phyloP scores from a whole-genome alignment of 495 filamentous ascomycete genomes.

The Collariella sp. region DNA sequence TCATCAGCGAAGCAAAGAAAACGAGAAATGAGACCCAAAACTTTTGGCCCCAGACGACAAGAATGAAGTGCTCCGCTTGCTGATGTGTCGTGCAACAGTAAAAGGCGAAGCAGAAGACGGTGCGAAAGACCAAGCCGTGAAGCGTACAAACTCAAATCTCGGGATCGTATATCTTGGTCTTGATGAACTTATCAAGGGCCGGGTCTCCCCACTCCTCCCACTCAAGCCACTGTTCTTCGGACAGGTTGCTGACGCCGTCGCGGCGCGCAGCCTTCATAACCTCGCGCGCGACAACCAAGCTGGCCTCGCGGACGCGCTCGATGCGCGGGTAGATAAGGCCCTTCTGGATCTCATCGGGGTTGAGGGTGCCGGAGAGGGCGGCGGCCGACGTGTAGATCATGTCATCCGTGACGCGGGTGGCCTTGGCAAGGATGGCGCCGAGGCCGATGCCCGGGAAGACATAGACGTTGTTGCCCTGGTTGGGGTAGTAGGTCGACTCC shows the following conservation, averaged over 20 bases:
- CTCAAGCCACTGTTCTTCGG: conserved; percentile 69
- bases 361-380: conserved; percentile 70
- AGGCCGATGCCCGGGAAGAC: conserved; percentile 97
- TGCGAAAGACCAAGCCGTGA: neutral
- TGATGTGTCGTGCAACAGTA: neutral
- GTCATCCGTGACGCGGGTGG: conserved; percentile 78
- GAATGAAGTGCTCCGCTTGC: neutral
- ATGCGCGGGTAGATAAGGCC: conserved; percentile 91
- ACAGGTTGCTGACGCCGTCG: conserved; percentile 45
- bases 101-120: neutral
- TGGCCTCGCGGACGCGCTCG: conserved; percentile 82
- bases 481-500: conserved; percentile 67
- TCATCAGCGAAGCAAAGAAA: conserved; percentile 5
- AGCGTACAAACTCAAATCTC: conserved; percentile 10
- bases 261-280: conserved; percentile 82
- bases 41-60: no score
- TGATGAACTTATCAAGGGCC: conserved; percentile 71
- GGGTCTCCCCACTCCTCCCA: conserved; percentile 74
- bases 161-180: conserved; percentile 74
- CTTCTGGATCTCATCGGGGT: conserved; percentile 66
- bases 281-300: conserved; percentile 74
- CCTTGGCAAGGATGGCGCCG: conserved; percentile 86
- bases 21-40: neutral
- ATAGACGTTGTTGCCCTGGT: conserved; percentile 88
- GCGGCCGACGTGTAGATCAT: conserved; percentile 93